These are phyloP conservation scores for Lentinula guzmanii DNA, from an alignment of 768 basidiomycete genomes.

Conservation along the genomic window DNA sequence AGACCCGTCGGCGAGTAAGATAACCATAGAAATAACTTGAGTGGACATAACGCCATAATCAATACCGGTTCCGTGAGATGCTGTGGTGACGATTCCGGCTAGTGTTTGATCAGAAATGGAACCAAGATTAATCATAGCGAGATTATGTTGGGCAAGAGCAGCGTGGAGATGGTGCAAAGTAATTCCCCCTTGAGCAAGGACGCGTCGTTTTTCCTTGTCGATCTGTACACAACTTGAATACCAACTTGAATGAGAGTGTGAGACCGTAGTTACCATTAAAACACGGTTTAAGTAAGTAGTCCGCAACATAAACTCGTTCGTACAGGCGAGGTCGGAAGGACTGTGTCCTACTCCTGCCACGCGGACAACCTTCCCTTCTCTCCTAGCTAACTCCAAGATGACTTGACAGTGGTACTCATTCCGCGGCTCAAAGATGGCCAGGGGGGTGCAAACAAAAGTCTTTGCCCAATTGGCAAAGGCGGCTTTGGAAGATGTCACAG, in stretches of 20 bases:
- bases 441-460: conserved; percentile 67
- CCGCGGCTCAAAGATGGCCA: conserved; percentile 71
- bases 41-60: conserved; percentile 76
- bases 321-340: conserved; percentile 91
- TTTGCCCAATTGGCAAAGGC: conserved; percentile 83
- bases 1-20: conserved; percentile 74
- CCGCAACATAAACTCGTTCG: conserved; percentile 78
- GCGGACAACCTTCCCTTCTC: conserved; percentile 66
- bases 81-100: conserved; percentile 88
- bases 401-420: conserved; percentile 62
- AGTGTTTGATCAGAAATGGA: conserved; percentile 96
- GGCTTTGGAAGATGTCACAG: conserved; percentile 41
- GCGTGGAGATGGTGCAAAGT: conserved; percentile 69
- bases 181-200: conserved; percentile 75
- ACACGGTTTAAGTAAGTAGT: conserved; percentile 68
- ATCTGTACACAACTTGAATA: conserved; percentile 42
- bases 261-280: conserved; percentile 59
- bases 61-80: conserved; percentile 90
- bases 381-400: conserved; percentile 74
- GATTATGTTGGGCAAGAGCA: conserved; percentile 53
- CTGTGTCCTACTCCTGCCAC: conserved; percentile 90
- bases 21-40: conserved; percentile 65
- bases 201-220: conserved; percentile 57
- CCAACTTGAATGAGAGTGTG: conserved; percentile 14
- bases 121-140: conserved; percentile 90